These are phyloP conservation scores for Chlamydomonas asymmetrica DNA, from an alignment of 139 green algal species.

Conservation along the genomic window DNA sequence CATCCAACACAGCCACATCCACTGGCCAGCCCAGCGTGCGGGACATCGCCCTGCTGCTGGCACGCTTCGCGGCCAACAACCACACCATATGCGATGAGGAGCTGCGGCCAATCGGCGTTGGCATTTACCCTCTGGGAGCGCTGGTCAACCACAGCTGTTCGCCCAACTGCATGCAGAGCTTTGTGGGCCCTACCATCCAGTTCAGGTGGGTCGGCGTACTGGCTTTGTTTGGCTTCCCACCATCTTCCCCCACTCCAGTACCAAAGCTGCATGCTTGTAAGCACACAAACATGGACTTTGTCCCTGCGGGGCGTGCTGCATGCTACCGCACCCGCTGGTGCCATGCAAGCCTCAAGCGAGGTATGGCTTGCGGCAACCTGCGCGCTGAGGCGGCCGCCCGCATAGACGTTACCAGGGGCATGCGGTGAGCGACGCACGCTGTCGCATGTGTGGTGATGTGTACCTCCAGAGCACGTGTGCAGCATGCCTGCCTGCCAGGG, in stretches of 20 bases:
- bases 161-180: constrained; percentile 69
- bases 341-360: too few species aligned
- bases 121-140: constrained; percentile 65
- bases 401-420: too few species aligned
- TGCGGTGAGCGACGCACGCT: too few species aligned
- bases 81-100: constrained; percentile 80
- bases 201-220: constrained; percentile 73
- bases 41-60: constrained; percentile 62
- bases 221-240: not conserved
- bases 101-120: constrained; percentile 61
- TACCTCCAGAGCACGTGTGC: too few species aligned
- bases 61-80: constrained; percentile 68
- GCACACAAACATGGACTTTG: too few species aligned
- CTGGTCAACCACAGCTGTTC: constrained; percentile 78
- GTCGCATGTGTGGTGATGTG: too few species aligned
- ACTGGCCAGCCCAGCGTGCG: constrained; percentile 22
- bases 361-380: too few species aligned
- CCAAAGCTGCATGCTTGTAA: too few species aligned
- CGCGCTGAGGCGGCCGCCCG: too few species aligned
- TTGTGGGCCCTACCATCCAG: constrained; percentile 48
- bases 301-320: too few species aligned
- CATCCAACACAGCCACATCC: not conserved
- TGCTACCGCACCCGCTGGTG: too few species aligned
- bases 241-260: not conserved
- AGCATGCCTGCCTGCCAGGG: too few species aligned